Evolutionary conservation across 345 rosid genomes (phyloP).

Genomic region (Limnanthes douglasii): DNA sequence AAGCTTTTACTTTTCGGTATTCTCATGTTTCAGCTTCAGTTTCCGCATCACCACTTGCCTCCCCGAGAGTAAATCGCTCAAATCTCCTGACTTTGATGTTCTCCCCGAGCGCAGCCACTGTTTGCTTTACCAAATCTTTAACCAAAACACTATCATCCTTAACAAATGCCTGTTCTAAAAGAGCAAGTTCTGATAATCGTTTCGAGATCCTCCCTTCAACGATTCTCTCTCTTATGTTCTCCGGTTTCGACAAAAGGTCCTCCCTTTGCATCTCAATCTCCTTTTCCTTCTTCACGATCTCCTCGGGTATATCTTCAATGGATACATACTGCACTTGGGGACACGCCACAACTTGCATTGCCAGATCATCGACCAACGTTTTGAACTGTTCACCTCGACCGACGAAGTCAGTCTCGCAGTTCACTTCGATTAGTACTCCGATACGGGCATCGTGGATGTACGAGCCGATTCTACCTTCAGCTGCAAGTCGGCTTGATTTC

Average conservation of each 20-base stretch:
- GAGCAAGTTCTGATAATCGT: constrained; percentile 73
- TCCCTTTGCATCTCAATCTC: constrained; percentile 93
- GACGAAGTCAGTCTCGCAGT: constrained; percentile 90
- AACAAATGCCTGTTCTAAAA: constrained; percentile 66
- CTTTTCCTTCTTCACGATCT: constrained; percentile 41
- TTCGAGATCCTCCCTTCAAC: constrained; percentile 80
- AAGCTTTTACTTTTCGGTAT: no score
- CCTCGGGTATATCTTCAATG: constrained; percentile 48
- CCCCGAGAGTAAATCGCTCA: constrained; percentile 59
- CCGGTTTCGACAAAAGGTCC: constrained; percentile 77
- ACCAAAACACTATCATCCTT: constrained; percentile 58
- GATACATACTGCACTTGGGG: constrained; percentile 76
- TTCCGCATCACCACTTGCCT: no score
- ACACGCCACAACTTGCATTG: constrained; percentile 86
- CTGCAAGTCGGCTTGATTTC: constrained; percentile 87
- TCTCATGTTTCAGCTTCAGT: no score
- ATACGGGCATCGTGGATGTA: constrained; percentile 87
- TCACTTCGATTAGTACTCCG: constrained; percentile 84
- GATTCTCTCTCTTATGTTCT: constrained; percentile 71
- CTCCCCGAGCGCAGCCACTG: constrained; percentile 82
- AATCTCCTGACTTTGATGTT: constrained; percentile 73
- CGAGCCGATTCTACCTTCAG: constrained; percentile 89
- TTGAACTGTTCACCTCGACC: constrained; percentile 86
- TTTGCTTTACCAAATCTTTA: constrained; percentile 76
- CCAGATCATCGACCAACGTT: constrained; percentile 81